Evolutionary conservation across 1,139 yeast species (phyloP).

Genomic region (Debaryomycetaceae sp.): DNA sequence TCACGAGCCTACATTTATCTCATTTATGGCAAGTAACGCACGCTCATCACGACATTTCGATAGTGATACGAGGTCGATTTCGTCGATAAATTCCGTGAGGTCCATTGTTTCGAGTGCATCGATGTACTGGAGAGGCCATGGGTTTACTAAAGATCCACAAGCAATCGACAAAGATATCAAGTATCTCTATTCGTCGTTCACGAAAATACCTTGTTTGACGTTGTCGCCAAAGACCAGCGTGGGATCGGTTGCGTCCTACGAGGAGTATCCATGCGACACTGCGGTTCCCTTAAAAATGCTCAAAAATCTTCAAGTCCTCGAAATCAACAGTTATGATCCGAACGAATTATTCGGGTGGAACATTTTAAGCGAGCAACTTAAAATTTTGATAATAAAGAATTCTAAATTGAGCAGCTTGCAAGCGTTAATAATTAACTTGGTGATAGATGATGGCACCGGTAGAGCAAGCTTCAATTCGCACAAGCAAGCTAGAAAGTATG

Average conservation of each 20-base stretch:
- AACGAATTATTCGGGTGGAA: conserved; percentile 69
- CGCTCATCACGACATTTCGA: conserved; percentile 43
- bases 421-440: conserved; percentile 49
- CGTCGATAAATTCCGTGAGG: conserved; percentile 61
- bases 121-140: conserved; percentile 39
- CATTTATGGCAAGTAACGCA: conserved; percentile 50
- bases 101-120: conserved; percentile 50
- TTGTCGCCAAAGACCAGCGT: conserved; percentile 58
- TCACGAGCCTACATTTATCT: conserved; percentile 53
- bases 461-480: conserved; percentile 36
- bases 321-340: conserved; percentile 57
- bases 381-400: conserved; percentile 53
- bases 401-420: conserved; percentile 48
- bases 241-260: conserved; percentile 55
- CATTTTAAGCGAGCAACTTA: conserved; percentile 49
- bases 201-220: conserved; percentile 62
- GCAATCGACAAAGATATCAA: conserved; percentile 46
- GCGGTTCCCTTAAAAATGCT: conserved; percentile 60
- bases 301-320: conserved; percentile 60
- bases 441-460: conserved; percentile 53
- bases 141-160: conserved; percentile 41
- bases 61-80: conserved; percentile 58
- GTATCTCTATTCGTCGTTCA: conserved; percentile 62
- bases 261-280: conserved; percentile 70
- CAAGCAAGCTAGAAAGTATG: conserved; percentile 16